Base-by-base conservation (phyloP, 106 monocot genomes). In the Platanthera guangdongensis region DNA sequence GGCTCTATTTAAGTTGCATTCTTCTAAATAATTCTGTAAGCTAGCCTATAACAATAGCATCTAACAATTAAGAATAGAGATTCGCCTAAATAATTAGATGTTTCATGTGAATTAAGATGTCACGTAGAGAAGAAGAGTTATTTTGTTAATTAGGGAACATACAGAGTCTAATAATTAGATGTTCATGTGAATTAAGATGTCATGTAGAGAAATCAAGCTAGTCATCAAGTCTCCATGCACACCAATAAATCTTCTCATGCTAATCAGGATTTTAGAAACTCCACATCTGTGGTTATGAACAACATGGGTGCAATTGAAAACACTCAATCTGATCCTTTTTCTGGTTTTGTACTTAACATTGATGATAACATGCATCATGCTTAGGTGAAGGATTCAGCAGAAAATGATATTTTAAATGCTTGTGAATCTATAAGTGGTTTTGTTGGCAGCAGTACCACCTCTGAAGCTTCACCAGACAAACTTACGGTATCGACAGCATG, bases 201-300 rank as follows among this genome's bases (percentile, higher is more conserved):
- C n/a, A n/a, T n/a, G n/a, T n/a, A n/a, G n/a, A n/a, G 47, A 70
- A 47, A n/a, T 70, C 65, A 65, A 32, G 65, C 65, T 65, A 65
- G 1, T 32, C 18, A 30, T 65, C 30, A 11, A 32, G 30, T 65
- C 30, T 65, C 65, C 11, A 10, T 10, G 65, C 12, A 65, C 65
- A 70, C 70, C 16, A 47, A 45, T 47, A 70, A 70, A 70, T 70
- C 47, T 70, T 9, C 8, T 70, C 47, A 70, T 70, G 14, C 8
- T 70, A 15, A 70, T 47, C 47, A 47, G 46, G 15, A 47, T 28
- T 32, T 11, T 65, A 65, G 65, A 65, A 65, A 65, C 30, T 11
- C 10, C 11, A 65, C 65, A 32, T 65, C 65, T 30, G 65, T 28
- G 65, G 65, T 12, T 65, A 32, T 30, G 12, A 16, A 32, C 65